Evolutionary conservation across 2,329 filamentous ascomycete species (phyloP).

Genomic region (Ilyonectria destructans): DNA sequence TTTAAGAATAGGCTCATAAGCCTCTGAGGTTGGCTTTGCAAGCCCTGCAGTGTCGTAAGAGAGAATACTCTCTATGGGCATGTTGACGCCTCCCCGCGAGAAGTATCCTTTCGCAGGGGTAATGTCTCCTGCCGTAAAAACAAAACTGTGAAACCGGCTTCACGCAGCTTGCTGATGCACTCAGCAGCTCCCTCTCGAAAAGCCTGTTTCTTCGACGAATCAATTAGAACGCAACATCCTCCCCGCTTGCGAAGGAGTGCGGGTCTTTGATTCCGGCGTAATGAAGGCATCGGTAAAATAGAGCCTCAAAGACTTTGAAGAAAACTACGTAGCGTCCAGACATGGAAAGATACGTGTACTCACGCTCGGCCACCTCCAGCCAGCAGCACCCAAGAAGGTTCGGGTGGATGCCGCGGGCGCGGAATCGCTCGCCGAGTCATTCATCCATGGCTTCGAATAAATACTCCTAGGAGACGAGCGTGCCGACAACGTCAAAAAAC

Average conservation of each 20-base stretch:
- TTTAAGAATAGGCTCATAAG: conserved; percentile 39
- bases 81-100: conserved; percentile 33
- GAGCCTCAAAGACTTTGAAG: conserved; percentile 29
- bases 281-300: conserved; percentile 31
- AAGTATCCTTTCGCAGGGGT: conserved; percentile 39
- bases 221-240: conserved; percentile 16
- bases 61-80: conserved; percentile 37
- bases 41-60: conserved; percentile 40
- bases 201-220: conserved; percentile 24
- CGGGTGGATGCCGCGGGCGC: conserved; percentile 23
- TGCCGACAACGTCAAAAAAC: conserved; percentile 44
- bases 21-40: conserved; percentile 41
- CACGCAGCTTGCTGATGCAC: conserved; percentile 38
- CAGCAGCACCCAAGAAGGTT: conserved; percentile 28
- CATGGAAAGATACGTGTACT: conserved; percentile 32
- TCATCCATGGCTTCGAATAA: conserved; percentile 29
- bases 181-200: conserved; percentile 30
- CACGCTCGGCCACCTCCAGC: conserved; percentile 31
- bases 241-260: conserved; percentile 18
- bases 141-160: conserved; percentile 36
- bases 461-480: conserved; percentile 34
- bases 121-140: conserved; percentile 37
- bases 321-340: conserved; percentile 29
- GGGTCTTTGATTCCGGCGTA: conserved; percentile 26
- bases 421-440: conserved; percentile 22